Base-by-base conservation (phyloP, 164 flowering plant species). In the Vitis riparia region DNA sequence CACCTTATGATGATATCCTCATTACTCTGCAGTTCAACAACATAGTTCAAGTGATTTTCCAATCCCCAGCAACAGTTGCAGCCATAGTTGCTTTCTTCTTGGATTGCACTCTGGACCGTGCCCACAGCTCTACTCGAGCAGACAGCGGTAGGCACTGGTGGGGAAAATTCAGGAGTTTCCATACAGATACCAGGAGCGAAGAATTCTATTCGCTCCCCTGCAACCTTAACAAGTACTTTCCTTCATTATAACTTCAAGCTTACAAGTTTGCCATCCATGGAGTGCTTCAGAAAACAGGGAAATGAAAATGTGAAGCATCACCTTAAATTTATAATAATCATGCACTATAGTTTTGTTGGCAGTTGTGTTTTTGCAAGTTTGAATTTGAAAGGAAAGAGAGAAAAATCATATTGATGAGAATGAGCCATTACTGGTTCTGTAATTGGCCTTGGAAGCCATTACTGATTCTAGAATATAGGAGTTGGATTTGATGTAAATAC, bases 61-160 rank as follows among this genome's bases (percentile, higher is more conserved):
- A 93, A 12, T 95, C 99, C 9, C 86, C 88, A 1, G 93, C 97
- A 53, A 89, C 94, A 2, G 97, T 93, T 23, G 97, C 87, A 5
- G 76, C 77, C 6, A 66, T 86, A 1, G 73, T 87, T 5, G 94
- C 92, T 2, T 73, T 71, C 63, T 76, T 90, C 62, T 70, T 96
- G 84, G 99, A 96, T 68, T 55, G 71, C 65, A 93, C 98, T 1
- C 87, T 89, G 11, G 76, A 76, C 8, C 77, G 70, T 11, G 73
- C 77, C 13, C 84, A 93, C 68, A 60, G 72, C 68, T 59, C 82
- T 0, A 70, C 73, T 7, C 74, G 91, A 52, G 76, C 79, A 70
- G 98, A 96, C 82, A 85, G 94, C 56, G 99, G 98, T 10, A 77
- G 87, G 75, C 94, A 90, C 32, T 96, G 98, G 97, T 93, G 97